A percentile compares a stretch with the other conserved stretches of the same genome.
Evolutionary conservation across 2,329 filamentous ascomycete species (phyloP).

Genomic region (Fusarium odoratissimum): DNA sequence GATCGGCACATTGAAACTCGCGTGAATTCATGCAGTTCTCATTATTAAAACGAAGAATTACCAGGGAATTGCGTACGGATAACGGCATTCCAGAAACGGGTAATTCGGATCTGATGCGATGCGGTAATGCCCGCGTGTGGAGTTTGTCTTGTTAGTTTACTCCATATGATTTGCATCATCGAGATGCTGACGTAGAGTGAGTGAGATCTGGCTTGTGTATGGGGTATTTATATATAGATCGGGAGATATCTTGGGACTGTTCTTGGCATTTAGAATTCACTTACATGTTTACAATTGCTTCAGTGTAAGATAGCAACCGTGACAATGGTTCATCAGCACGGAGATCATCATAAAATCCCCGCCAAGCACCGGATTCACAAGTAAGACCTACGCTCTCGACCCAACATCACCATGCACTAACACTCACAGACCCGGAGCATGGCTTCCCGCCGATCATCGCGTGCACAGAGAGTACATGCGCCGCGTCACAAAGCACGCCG

Average conservation of each 20-base stretch:
- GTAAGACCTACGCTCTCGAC: slow-evolving; percentile 48
- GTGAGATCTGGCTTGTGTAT: not conserved
- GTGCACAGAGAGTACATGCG: slow-evolving; percentile 73
- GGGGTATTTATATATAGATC: slow-evolving; percentile 7
- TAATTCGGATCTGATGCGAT: slow-evolving; percentile 14
- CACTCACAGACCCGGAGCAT: slow-evolving; percentile 61
- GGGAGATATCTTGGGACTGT: not conserved
- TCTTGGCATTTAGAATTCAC: not conserved
- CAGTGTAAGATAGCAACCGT: not conserved
- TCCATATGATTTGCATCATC: slow-evolving; percentile 32
- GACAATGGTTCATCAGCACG: slow-evolving; percentile 63
- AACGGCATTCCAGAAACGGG: slow-evolving; percentile 20
- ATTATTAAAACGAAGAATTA: not conserved
- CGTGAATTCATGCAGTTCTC: not conserved
- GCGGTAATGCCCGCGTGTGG: slow-evolving; percentile 11
- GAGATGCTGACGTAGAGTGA: slow-evolving; percentile 35
- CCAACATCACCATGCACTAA: not conserved
- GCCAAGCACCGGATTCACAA: slow-evolving; percentile 57
- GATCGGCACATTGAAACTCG: slow-evolving; percentile 20
- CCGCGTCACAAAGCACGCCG: slow-evolving; percentile 65
- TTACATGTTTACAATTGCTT: not conserved
- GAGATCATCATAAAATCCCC: slow-evolving; percentile 64
- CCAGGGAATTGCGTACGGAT: slow-evolving; percentile 17
- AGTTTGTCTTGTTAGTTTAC: slow-evolving; percentile 6
- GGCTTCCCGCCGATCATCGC: slow-evolving; percentile 73